Conservation (phyloP, 805 yeast species). For the Wickerhamiella vanderwaltii region DNA sequence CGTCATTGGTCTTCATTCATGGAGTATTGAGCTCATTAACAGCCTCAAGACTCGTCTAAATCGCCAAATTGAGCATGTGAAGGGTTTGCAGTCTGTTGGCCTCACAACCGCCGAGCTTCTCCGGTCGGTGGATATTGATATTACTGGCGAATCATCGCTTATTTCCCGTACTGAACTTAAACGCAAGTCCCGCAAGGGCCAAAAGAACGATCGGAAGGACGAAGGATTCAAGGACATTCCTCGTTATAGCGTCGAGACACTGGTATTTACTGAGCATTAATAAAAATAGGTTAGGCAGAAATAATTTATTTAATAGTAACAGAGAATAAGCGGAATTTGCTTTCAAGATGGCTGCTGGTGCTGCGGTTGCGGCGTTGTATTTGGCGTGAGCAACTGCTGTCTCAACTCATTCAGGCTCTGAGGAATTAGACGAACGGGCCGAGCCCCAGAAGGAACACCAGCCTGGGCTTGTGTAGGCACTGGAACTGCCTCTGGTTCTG, state of each 20-base stretch:
- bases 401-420: no score
- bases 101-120: slow-evolving; percentile 23
- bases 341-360: background rate
- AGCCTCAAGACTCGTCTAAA: slow-evolving; percentile 36
- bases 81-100: slow-evolving; percentile 18
- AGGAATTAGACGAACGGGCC: no score
- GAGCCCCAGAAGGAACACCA: no score
- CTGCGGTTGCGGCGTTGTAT: background rate
- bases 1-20: slow-evolving; percentile 58
- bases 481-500: no score
- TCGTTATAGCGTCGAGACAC: slow-evolving; percentile 26
- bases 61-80: slow-evolving; percentile 34
- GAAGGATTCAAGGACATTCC: slow-evolving; percentile 18
- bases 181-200: slow-evolving; percentile 18
- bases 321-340: no score
- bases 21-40: slow-evolving; percentile 42
- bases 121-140: slow-evolving; percentile 19
- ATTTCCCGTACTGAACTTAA: slow-evolving; percentile 21
- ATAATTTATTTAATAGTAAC: slow-evolving; percentile 2
- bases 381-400: slow-evolving; percentile 1
- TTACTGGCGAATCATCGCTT: slow-evolving; percentile 10
- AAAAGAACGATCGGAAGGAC: slow-evolving; percentile 2
- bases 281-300: background rate
- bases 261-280: slow-evolving; percentile 13
- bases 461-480: no score